A percentile compares a stretch with the other conserved stretches of the same genome.
These are phyloP conservation scores for Paracoccidioides lutzii DNA, from an alignment of 2,329 filamentous ascomycete genomes.

Conservation along the genomic window DNA sequence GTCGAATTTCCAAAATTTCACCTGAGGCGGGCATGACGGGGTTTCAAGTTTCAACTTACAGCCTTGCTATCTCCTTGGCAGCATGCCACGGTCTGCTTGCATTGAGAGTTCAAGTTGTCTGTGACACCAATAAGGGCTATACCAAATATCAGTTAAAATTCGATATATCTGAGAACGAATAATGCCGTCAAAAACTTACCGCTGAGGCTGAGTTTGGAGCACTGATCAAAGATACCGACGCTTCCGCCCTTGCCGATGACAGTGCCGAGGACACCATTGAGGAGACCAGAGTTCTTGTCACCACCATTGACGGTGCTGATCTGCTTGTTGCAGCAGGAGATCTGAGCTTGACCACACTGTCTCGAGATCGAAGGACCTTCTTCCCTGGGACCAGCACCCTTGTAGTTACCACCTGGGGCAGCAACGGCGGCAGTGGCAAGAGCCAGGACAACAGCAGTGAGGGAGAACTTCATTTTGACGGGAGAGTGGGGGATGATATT, in stretches of 20 bases:
- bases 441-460: slow-evolving; percentile 28
- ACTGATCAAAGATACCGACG: slow-evolving; percentile 30
- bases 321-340: slow-evolving; percentile 23
- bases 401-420: slow-evolving; percentile 6
- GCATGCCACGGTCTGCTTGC: slow-evolving; percentile 11
- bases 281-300: slow-evolving; percentile 23
- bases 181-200: slow-evolving; percentile 14
- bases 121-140: slow-evolving; percentile 19
- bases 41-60: slow-evolving; percentile 6
- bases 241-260: slow-evolving; percentile 23
- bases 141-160: slow-evolving; percentile 4
- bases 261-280: slow-evolving; percentile 23
- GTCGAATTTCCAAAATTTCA: background rate
- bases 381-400: background rate
- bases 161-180: background rate
- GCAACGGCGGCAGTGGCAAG: slow-evolving; percentile 28
- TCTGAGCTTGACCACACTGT: slow-evolving; percentile 8
- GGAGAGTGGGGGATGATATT: slow-evolving; percentile 4
- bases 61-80: slow-evolving; percentile 8
- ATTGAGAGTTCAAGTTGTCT: slow-evolving; percentile 9
- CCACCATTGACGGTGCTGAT: slow-evolving; percentile 24
- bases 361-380: slow-evolving; percentile 6
- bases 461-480: slow-evolving; percentile 17
- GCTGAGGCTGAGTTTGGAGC: slow-evolving; percentile 27
- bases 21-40: background rate